Conservation (phyloP, 139 green algal genomes). For the Closterium sp. region DNA sequence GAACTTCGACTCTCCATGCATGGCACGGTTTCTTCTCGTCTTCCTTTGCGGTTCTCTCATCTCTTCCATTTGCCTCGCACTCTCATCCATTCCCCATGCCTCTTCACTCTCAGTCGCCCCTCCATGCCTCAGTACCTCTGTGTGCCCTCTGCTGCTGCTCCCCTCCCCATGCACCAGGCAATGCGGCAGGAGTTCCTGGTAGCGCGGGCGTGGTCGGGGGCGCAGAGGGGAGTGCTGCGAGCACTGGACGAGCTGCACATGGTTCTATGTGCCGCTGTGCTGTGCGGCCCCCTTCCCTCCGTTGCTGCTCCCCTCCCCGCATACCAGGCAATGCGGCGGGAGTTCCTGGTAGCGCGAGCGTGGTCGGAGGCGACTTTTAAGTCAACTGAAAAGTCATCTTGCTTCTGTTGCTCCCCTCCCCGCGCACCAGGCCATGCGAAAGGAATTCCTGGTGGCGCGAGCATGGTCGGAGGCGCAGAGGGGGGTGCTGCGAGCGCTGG, state of each 20-base stretch:
- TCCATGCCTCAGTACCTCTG: neutral
- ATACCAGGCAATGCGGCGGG: constrained; percentile 57
- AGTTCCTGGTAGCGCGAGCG: constrained; percentile 65
- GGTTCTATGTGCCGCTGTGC: constrained; percentile 39
- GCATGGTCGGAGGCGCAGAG: constrained; percentile 63
- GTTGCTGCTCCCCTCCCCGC: neutral
- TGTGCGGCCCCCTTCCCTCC: neutral
- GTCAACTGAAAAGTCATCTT: neutral
- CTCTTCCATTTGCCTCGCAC: too few species aligned
- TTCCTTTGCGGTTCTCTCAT: too few species aligned
- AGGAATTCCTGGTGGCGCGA: constrained; percentile 66
- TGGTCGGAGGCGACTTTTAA: constrained; percentile 28
- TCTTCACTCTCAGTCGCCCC: too few species aligned
- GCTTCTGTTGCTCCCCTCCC: neutral
- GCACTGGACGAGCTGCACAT: constrained; percentile 86
- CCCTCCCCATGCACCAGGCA: constrained; percentile 31
- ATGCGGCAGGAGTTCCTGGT: constrained; percentile 67
- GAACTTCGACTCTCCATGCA: too few species aligned
- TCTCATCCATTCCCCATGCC: too few species aligned
- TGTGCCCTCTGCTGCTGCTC: neutral
- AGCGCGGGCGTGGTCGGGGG: constrained; percentile 45
- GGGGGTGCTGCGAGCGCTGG: constrained; percentile 72
- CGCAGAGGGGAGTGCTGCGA: constrained; percentile 75
- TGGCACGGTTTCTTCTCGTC: too few species aligned
- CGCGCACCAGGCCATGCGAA: constrained; percentile 56